A percentile compares a stretch with the other conserved stretches of the same genome.
Evolutionary conservation across 192 early-diverging fungal species (phyloP).

Genomic region (Coemansia sp.): DNA sequence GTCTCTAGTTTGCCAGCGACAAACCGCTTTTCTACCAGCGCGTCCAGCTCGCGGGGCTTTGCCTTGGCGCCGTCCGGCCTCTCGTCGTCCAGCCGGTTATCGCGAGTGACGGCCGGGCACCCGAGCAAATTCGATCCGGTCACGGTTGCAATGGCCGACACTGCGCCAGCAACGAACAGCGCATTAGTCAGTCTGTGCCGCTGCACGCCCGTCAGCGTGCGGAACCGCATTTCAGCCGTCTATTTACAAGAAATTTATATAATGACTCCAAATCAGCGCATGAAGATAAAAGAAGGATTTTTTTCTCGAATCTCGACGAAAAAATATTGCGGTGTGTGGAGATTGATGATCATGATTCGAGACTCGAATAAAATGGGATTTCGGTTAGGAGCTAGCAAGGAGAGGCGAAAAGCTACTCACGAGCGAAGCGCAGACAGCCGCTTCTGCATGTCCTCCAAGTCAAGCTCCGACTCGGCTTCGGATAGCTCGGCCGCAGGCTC

Average conservation of each 20-base stretch:
- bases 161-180: slow-evolving; percentile 42
- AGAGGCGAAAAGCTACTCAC: slow-evolving; percentile 9
- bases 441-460: slow-evolving; percentile 79
- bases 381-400: not conserved
- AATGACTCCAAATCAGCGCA: not conserved
- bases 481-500: slow-evolving; percentile 43
- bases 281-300: no score
- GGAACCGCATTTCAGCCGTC: slow-evolving; percentile 28
- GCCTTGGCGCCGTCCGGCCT: slow-evolving; percentile 4
- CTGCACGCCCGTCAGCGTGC: slow-evolving; percentile 44
- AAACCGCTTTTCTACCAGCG: slow-evolving; percentile 14
- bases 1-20: not conserved
- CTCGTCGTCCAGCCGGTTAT: slow-evolving; percentile 32
- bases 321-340: no score
- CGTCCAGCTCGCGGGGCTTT: not conserved
- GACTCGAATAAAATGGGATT: no score
- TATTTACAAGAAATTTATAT: not conserved
- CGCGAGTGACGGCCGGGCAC: slow-evolving; percentile 46
- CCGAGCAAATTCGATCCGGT: slow-evolving; percentile 45
- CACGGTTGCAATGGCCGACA: slow-evolving; percentile 40
- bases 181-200: slow-evolving; percentile 44
- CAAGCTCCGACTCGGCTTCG: slow-evolving; percentile 66
- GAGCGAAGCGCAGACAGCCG: slow-evolving; percentile 77
- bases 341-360: no score
- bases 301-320: no score